phyloP scores from a whole-genome alignment of 1,284 basidiomycete genomes.

The Crepidotus sp. region DNA sequence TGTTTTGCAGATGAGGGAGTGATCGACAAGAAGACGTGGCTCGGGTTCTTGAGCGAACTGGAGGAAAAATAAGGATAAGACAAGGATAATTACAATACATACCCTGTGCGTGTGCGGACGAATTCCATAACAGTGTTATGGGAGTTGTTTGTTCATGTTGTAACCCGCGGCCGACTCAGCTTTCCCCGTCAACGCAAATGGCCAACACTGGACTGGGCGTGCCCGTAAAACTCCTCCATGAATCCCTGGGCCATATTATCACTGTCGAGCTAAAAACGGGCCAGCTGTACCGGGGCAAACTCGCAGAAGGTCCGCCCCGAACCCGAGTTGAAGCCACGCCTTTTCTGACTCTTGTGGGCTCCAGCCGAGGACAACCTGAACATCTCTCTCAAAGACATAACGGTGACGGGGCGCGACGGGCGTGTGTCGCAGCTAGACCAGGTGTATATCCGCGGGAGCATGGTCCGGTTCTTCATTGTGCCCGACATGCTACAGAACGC shows the following conservation, averaged over 20 bases:
- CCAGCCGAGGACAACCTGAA: slow-evolving; percentile 98
- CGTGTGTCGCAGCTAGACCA: slow-evolving; percentile 99
- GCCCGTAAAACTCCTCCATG: slow-evolving; percentile 87
- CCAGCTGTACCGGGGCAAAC: slow-evolving; percentile 93
- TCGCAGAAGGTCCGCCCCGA: slow-evolving; percentile 45
- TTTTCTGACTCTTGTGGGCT: slow-evolving; percentile 10
- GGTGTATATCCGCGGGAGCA: slow-evolving; percentile 97
- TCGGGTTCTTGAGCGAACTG: slow-evolving; percentile 69
- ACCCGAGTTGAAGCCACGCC: not conserved
- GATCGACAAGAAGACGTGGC: slow-evolving; percentile 90
- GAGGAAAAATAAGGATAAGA: slow-evolving; percentile 40
- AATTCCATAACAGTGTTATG: too few relatives aligned
- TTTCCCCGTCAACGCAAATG: slow-evolving; percentile 25
- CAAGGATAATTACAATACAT: not conserved
- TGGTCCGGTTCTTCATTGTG: slow-evolving; percentile 98
- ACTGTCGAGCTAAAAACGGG: slow-evolving; percentile 98
- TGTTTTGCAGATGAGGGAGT: slow-evolving; percentile 67
- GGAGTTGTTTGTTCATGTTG: slow-evolving; percentile 9
- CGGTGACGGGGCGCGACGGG: slow-evolving; percentile 95
- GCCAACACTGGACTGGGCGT: slow-evolving; percentile 67
- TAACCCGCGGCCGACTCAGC: not conserved
- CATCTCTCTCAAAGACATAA: slow-evolving; percentile 94
- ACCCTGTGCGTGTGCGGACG: too few relatives aligned
- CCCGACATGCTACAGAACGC: slow-evolving; percentile 99
- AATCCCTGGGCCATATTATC: slow-evolving; percentile 92